Base-by-base conservation (phyloP, 441 rosid genomes). In the Pelargonium myrrhifolium region DNA sequence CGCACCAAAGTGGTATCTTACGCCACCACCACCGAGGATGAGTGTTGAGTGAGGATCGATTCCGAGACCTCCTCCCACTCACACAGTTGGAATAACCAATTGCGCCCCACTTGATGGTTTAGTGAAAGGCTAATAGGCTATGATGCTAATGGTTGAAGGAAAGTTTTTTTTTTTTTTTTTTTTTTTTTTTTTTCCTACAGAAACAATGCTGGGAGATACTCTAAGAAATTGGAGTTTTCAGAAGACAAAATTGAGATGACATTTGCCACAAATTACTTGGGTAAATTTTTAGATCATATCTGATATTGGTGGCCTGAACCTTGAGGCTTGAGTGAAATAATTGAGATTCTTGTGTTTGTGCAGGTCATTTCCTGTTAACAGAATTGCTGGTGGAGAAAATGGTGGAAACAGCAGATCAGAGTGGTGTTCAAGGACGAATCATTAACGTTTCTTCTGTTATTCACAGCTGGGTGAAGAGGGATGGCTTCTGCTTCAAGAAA, bases 181-280 rank as follows among this genome's bases (percentile, higher is more conserved):
- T 28, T 2, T 62, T n/a, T n/a, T n/a, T n/a, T n/a, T n/a, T n/a
- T n/a, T n/a, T n/a, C 61, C 49, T 69, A 71, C 91, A 93, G 98
- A 83, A 93, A 93, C 70, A 93, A 93, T 74, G 98, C 98, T 6
- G 98, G 98, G 8, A 76, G 86, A 22, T 89, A 74, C 85, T 86
- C 91, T 53, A 81, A 83, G 66, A 82, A 79, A 72, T 75, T 90
- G 83, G 94, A 93, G 80, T 90, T 87, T 74, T 90, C 98, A 0
- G 96, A 90, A 68, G 97, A 90, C 66, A 90, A 90, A 80, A 85
- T 90, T 65, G 97, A 93, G 83, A 83, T 93, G 85, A 89, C 96
- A 35, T 90, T 93, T 72, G 96, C 98, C 18, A 86, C 94, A 59
- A 93, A 90, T 68, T 90, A 87, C 78, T 53, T 93, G 66, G 98